Conservation (phyloP, 2,329 filamentous ascomycete genomes). For the Colletotrichum destructivum region DNA sequence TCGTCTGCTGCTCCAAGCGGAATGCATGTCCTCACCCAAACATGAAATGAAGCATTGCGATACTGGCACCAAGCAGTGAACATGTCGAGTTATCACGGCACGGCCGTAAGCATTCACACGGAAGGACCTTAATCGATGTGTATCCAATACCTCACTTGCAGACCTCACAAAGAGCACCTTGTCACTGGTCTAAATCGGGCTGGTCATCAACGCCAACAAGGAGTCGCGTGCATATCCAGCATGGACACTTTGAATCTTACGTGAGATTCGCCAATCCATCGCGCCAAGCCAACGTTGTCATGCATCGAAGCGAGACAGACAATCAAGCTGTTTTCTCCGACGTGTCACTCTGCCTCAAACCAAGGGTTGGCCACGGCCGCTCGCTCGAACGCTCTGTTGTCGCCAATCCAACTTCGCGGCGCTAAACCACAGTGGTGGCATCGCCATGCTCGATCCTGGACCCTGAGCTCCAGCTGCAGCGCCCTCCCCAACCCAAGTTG, state of each 20-base stretch:
- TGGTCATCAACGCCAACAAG: conserved; percentile 18
- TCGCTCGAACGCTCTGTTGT: neutral
- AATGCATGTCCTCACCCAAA: neutral
- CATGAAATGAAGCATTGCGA: neutral
- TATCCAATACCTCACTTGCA: neutral
- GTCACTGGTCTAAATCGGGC: conserved; percentile 9
- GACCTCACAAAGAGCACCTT: neutral
- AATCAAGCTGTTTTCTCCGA: neutral
- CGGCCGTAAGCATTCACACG: neutral
- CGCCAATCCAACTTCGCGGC: conserved; percentile 1
- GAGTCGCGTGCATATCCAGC: neutral
- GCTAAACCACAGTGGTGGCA: conserved; percentile 16
- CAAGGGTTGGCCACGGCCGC: neutral
- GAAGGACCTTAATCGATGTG: neutral
- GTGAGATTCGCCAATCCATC: conserved; percentile 34
- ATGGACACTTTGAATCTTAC: conserved; percentile 19
- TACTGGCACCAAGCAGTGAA: neutral
- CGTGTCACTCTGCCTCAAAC: neutral
- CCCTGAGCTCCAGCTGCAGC: conserved; percentile 12
- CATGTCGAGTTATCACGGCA: neutral
- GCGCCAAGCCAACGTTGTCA: neutral
- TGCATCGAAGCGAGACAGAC: neutral
- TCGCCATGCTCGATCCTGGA: conserved; percentile 7
- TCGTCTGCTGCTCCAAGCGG: neutral
- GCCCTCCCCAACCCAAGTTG: neutral